Evolutionary conservation across 441 rosid genomes (phyloP).

Genomic region (Rhodomyrtus psidioides): DNA sequence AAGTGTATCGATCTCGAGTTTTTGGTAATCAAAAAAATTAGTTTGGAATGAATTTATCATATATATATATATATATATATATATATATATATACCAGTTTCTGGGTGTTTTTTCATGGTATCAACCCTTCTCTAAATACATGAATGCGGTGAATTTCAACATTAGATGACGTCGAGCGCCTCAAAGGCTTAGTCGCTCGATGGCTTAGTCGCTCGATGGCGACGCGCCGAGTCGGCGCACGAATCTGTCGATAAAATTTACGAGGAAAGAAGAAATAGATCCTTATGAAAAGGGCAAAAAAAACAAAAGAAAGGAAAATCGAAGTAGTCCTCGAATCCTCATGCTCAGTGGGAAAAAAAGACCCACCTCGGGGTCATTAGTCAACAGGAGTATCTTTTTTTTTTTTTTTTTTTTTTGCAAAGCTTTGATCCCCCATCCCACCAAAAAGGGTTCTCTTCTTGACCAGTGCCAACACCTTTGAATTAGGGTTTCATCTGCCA

Average conservation of each 20-base stretch:
- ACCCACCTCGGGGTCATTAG: background rate
- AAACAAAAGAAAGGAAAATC: too few species aligned
- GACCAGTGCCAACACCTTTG: background rate
- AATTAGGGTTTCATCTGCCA: background rate
- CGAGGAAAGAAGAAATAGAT: too few species aligned
- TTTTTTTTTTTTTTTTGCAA: background rate
- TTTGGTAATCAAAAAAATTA: too few species aligned
- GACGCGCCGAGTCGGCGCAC: background rate
- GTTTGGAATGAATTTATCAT: too few species aligned
- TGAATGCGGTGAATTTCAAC: background rate
- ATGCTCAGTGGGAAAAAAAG: background rate
- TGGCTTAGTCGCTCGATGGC: accelerated
- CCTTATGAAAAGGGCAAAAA: too few species aligned
- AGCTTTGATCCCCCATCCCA: background rate
- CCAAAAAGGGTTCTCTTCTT: background rate
- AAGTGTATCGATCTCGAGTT: too few species aligned
- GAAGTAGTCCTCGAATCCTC: too few species aligned
- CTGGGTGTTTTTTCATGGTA: too few species aligned
- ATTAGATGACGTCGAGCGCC: background rate
- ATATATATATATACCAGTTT: too few species aligned
- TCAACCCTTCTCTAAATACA: background rate
- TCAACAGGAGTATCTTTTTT: background rate
- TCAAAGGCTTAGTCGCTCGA: background rate
- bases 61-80: too few species aligned
- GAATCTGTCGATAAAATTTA: background rate